Evolutionary conservation across 1,284 basidiomycete species (phyloP).

Genomic region (Austroboletus novae-zelandiae): DNA sequence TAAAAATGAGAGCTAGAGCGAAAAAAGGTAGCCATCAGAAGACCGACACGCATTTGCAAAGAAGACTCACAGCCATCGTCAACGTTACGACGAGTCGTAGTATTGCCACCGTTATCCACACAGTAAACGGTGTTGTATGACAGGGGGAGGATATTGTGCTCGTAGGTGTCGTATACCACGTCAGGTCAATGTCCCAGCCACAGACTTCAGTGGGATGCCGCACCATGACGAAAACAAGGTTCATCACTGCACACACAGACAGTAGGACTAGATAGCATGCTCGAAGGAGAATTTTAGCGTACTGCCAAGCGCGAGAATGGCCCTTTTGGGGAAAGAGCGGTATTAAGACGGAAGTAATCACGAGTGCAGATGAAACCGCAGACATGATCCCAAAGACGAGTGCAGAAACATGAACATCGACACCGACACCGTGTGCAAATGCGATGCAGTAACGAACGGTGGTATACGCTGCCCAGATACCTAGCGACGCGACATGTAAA

Average conservation of each 20-base stretch:
- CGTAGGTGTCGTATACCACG: constrained; percentile 47
- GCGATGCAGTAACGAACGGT: constrained; percentile 62
- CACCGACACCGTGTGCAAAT: constrained; percentile 40
- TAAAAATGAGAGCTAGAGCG: constrained; percentile 37
- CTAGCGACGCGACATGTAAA: constrained; percentile 31
- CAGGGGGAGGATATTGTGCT: constrained; percentile 29
- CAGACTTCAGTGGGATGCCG: constrained; percentile 49
- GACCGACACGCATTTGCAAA: neutral
- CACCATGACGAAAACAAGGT: constrained; percentile 49
- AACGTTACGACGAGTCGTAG: constrained; percentile 52
- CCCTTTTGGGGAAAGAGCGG: constrained; percentile 37
- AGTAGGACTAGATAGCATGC: constrained; percentile 48
- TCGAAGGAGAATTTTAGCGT: constrained; percentile 32
- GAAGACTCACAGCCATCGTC: constrained; percentile 45
- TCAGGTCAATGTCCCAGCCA: constrained; percentile 58
- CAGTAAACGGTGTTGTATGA: constrained; percentile 40
- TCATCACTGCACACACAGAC: constrained; percentile 49
- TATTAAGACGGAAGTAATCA: constrained; percentile 42
- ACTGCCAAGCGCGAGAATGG: constrained; percentile 10
- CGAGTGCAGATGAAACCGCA: constrained; percentile 54
- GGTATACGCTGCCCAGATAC: constrained; percentile 57
- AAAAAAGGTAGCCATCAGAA: constrained; percentile 5
- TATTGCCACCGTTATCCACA: constrained; percentile 52
- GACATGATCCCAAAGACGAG: constrained; percentile 61
- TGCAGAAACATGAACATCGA: constrained; percentile 40